Conservation (phyloP, 148 eudicot genomes). For the Rheum nobile region DNA sequence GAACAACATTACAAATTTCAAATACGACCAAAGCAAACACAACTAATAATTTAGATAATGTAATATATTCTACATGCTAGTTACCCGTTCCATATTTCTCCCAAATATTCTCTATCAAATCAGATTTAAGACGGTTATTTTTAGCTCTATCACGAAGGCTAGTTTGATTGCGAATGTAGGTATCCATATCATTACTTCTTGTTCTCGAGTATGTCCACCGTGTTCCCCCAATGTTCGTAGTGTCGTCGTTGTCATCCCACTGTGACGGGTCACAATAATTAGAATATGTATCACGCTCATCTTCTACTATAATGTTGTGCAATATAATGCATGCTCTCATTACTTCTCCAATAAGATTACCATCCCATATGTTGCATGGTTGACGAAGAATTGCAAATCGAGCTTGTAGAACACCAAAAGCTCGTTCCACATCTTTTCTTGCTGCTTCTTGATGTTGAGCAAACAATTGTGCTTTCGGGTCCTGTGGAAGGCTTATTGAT, state of each 20-base stretch:
- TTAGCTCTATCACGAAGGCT: neutral
- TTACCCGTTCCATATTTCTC: too few relatives aligned
- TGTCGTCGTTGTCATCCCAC: neutral
- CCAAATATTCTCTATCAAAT: neutral
- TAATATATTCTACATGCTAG: too few relatives aligned
- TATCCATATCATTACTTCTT: neutral
- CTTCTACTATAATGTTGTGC: neutral
- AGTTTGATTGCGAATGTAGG: neutral
- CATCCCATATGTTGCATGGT: neutral
- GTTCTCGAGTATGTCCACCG: neutral
- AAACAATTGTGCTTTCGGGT: neutral
- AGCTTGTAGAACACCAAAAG: conserved; percentile 16
- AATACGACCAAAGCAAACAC: too few relatives aligned
- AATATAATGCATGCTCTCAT: too few relatives aligned
- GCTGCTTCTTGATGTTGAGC: neutral
- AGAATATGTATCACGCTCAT: neutral
- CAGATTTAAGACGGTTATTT: neutral
- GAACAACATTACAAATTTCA: too few relatives aligned
- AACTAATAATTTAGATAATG: too few relatives aligned
- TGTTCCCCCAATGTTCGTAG: neutral
- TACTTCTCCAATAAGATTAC: neutral
- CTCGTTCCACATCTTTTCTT: conserved; percentile 17
- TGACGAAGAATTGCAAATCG: too few relatives aligned
- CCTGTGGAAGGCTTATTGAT: conserved; percentile 4
- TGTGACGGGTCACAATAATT: neutral